phyloP scores from a whole-genome alignment of 2,329 filamentous ascomycete species.

The Hypoxylon sp. region DNA sequence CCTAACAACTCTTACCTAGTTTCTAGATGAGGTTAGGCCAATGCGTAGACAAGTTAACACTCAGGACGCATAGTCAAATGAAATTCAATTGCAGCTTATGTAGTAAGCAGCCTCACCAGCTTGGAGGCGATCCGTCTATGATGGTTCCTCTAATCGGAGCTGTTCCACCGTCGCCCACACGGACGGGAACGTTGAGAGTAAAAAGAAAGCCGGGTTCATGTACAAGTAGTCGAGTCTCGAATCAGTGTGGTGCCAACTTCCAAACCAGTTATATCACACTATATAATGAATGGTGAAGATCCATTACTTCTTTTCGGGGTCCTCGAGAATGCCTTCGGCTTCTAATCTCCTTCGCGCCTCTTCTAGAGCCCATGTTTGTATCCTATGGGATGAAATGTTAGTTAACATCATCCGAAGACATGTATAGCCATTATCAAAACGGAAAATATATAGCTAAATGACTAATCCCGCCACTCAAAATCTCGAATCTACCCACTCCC shows the following conservation, averaged over 20 bases:
- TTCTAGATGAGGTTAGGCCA: neutral
- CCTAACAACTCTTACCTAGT: neutral
- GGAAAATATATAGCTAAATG: neutral
- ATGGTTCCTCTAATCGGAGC: constrained; percentile 42
- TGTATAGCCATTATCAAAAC: neutral
- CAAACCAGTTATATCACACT: constrained; percentile 27
- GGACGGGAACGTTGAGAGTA: constrained; percentile 17
- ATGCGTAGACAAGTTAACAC: constrained; percentile 1
- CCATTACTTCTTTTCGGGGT: constrained; percentile 73
- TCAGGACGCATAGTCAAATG: constrained; percentile 12
- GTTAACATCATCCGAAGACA: constrained; percentile 30
- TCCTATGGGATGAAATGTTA: constrained; percentile 69
- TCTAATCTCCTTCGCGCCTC: constrained; percentile 96
- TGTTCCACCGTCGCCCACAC: constrained; percentile 13
- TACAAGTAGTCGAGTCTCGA: constrained; percentile 38
- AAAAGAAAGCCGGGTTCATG: constrained; percentile 41
- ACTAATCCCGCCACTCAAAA: constrained; percentile 2
- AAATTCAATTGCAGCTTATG: constrained; percentile 40
- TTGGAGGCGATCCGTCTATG: constrained; percentile 44
- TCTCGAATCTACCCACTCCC: constrained; percentile 3
- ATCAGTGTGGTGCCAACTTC: constrained; percentile 20
- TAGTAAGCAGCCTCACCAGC: constrained; percentile 34
- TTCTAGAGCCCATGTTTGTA: constrained; percentile 99
- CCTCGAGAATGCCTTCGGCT: constrained; percentile 91
- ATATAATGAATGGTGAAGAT: constrained; percentile 6